Percentiles rank a stretch among this genome's conserved stretches.
These are phyloP conservation scores for Crucibulum laeve DNA, from an alignment of 768 basidiomycete genomes.

Conservation along the genomic window DNA sequence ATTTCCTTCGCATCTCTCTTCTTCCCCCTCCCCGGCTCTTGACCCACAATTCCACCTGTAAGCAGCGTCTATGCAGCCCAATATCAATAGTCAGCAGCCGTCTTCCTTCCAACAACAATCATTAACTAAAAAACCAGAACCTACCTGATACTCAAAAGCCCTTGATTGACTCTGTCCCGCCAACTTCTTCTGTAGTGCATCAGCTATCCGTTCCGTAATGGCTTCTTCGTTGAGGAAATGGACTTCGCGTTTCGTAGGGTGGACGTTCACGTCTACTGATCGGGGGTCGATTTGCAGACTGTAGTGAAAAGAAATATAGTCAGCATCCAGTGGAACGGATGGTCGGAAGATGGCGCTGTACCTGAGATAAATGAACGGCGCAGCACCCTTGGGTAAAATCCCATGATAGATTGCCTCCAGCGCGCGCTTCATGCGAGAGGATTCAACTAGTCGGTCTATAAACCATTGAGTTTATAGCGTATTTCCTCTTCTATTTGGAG, in stretches of 20 bases:
- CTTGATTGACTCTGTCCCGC: conserved; percentile 61
- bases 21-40: conserved; percentile 21
- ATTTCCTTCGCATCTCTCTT: conserved; percentile 38
- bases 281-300: conserved; percentile 83
- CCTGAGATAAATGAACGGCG: conserved; percentile 94
- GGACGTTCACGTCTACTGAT: conserved; percentile 94
- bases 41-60: conserved; percentile 44
- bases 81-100: too few relatives aligned
- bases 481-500: neutral
- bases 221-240: conserved; percentile 90
- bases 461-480: neutral
- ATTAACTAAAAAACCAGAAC: neutral
- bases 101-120: too few relatives aligned
- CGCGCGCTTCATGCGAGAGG: conserved; percentile 78
- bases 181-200: conserved; percentile 65
- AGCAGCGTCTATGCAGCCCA: conserved; percentile 52
- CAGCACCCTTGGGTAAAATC: conserved; percentile 84
- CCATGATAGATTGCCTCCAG: conserved; percentile 82
- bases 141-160: conserved; percentile 70
- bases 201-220: conserved; percentile 74
- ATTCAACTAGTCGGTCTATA: conserved; percentile 89
- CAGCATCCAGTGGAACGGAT: neutral
- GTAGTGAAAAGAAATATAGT: neutral
- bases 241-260: conserved; percentile 96
- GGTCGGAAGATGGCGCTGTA: conserved; percentile 20